A percentile compares a stretch with the other conserved stretches of the same genome.
These are phyloP conservation scores for Monascus ruber DNA, from an alignment of 2,329 filamentous ascomycete species.

Conservation along the genomic window DNA sequence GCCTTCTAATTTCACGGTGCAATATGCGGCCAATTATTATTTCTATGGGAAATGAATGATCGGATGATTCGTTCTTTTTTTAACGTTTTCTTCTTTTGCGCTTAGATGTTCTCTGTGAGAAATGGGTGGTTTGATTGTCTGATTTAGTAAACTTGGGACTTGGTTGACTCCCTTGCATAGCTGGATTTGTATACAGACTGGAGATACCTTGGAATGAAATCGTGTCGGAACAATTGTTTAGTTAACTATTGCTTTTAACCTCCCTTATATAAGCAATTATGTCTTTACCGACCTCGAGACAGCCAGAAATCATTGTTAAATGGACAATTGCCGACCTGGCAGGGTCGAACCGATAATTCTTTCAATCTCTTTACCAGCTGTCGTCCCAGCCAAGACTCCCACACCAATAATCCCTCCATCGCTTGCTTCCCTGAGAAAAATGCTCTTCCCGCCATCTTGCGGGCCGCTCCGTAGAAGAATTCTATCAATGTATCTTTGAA, in stretches of 20 bases:
- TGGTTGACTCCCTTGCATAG: too few relatives aligned
- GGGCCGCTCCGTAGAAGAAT: conserved; percentile 28
- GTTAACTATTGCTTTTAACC: too few relatives aligned
- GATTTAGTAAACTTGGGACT: too few relatives aligned
- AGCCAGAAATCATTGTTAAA: too few relatives aligned
- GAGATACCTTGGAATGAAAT: too few relatives aligned
- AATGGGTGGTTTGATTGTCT: too few relatives aligned
- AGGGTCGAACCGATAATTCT: conserved; percentile 12
- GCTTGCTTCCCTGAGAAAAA: conserved; percentile 38
- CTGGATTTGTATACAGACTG: too few relatives aligned
- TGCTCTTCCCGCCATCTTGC: conserved; percentile 35
- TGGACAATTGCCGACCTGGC: too few relatives aligned
- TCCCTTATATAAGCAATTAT: too few relatives aligned
- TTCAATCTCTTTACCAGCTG: conserved; percentile 17
- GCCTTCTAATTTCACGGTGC: conserved; percentile 53
- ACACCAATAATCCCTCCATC: conserved; percentile 43
- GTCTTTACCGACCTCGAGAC: too few relatives aligned
- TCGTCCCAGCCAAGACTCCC: conserved; percentile 39
- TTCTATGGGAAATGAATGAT: conserved; percentile 33
- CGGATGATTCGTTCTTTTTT: conserved; percentile 1
- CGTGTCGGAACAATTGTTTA: too few relatives aligned
- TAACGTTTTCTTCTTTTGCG: background rate
- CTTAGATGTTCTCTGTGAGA: too few relatives aligned
- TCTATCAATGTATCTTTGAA: conserved; percentile 55
- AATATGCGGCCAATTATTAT: conserved; percentile 77